These are phyloP conservation scores for Brasenia schreberi DNA, from an alignment of 164 flowering plant genomes.

Conservation along the genomic window DNA sequence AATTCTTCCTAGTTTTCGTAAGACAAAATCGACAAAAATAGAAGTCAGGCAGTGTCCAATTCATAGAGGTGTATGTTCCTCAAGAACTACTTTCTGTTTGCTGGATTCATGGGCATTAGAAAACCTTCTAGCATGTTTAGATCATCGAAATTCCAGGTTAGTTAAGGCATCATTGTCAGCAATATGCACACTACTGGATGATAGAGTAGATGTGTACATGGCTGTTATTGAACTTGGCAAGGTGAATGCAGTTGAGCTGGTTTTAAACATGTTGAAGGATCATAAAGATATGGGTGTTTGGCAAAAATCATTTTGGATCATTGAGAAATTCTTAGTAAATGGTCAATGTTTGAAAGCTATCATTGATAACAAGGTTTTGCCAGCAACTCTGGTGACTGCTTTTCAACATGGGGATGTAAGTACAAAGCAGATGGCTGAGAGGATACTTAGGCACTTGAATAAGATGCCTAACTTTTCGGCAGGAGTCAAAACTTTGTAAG, in stretches of 20 bases:
- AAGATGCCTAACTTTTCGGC: slow-evolving; percentile 34
- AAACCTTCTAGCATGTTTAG: slow-evolving; percentile 40
- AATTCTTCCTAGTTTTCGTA: background rate
- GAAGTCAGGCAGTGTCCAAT: slow-evolving; percentile 36
- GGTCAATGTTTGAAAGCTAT: slow-evolving; percentile 38
- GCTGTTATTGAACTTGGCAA: slow-evolving; percentile 39
- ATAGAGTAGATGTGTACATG: slow-evolving; percentile 48
- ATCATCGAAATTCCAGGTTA: slow-evolving; percentile 48
- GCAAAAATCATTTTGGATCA: slow-evolving; percentile 60
- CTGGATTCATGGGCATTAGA: slow-evolving; percentile 56
- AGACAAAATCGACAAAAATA: slow-evolving; percentile 3
- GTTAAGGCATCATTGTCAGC: slow-evolving; percentile 70
- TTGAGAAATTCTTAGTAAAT: slow-evolving; percentile 49
- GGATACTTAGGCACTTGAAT: slow-evolving; percentile 45
- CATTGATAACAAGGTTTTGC: slow-evolving; percentile 45
- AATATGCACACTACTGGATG: slow-evolving; percentile 52
- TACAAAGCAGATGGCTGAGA: slow-evolving; percentile 63
- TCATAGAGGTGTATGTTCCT: slow-evolving; percentile 65
- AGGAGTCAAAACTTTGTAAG: slow-evolving; percentile 1
- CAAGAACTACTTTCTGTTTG: slow-evolving; percentile 57
- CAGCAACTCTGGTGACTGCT: slow-evolving; percentile 42
- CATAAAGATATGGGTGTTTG: slow-evolving; percentile 38
- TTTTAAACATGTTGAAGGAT: slow-evolving; percentile 42
- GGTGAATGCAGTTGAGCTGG: slow-evolving; percentile 26
- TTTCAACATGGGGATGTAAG: slow-evolving; percentile 43